A percentile compares a stretch with the other conserved stretches of the same genome.
phyloP scores from a whole-genome alignment of 805 yeast genomes.

The Candida tibetensis region DNA sequence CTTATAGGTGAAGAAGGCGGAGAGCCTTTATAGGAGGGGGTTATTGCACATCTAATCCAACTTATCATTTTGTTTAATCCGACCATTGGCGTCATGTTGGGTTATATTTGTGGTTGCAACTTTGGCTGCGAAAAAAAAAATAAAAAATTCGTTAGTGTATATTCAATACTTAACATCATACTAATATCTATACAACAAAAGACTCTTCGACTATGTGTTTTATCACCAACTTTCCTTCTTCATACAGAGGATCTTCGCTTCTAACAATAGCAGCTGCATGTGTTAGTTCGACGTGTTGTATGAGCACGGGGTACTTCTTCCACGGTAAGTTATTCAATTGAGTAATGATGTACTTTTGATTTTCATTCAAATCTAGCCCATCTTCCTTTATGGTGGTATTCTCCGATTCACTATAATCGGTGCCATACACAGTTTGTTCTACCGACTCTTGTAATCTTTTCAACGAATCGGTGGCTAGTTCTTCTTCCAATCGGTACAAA shows the following conservation, averaged over 20 bases:
- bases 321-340: slow-evolving; percentile 60
- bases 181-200: no score
- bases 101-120: no score
- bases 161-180: no score
- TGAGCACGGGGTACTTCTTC: slow-evolving; percentile 70
- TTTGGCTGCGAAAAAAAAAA: no score
- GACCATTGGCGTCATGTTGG: no score
- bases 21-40: no score
- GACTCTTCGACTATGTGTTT: slow-evolving; percentile 55
- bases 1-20: no score
- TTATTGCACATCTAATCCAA: no score
- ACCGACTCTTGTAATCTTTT: slow-evolving; percentile 45
- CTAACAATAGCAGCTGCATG: slow-evolving; percentile 84
- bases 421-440: slow-evolving; percentile 62
- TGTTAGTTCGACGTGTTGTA: slow-evolving; percentile 61
- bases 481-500: slow-evolving; percentile 17
- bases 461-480: background rate
- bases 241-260: slow-evolving; percentile 46
- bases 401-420: slow-evolving; percentile 41
- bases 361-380: slow-evolving; percentile 22
- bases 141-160: no score
- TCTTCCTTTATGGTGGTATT: slow-evolving; percentile 7
- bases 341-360: slow-evolving; percentile 52
- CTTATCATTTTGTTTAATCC: no score
- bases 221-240: slow-evolving; percentile 68